These are phyloP conservation scores for Paecilomyces variotii DNA, from an alignment of 2,329 filamentous ascomycete genomes.

Conservation along the genomic window DNA sequence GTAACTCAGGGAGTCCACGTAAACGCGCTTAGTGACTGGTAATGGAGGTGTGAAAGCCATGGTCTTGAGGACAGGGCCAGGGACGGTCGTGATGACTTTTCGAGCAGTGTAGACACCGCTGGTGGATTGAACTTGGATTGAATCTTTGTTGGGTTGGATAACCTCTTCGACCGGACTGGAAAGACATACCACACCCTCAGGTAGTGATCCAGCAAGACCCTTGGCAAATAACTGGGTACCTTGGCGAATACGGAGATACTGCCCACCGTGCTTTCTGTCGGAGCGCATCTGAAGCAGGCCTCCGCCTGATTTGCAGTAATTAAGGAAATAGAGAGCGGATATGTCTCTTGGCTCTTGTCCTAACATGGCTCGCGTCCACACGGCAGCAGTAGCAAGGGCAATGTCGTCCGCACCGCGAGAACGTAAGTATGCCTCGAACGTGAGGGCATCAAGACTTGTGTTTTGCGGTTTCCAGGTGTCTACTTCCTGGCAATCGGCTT, in stretches of 20 bases:
- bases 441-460: constrained; percentile 27
- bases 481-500: background rate
- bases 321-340: constrained; percentile 47
- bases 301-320: constrained; percentile 47
- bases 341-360: constrained; percentile 44
- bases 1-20: background rate
- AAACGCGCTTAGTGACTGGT: background rate
- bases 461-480: constrained; percentile 10
- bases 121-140: background rate
- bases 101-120: background rate
- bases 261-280: constrained; percentile 45
- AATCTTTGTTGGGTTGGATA: background rate
- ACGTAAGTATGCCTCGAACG: constrained; percentile 31
- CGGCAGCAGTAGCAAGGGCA: constrained; percentile 28
- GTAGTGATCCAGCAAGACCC: constrained; percentile 19
- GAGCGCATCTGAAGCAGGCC: constrained; percentile 48
- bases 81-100: background rate
- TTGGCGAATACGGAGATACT: constrained; percentile 43
- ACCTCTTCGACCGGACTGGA: constrained; percentile 25
- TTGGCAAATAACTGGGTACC: constrained; percentile 34
- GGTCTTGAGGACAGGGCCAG: background rate
- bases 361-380: constrained; percentile 46
- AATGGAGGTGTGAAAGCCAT: background rate
- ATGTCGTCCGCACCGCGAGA: constrained; percentile 19
- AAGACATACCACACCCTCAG: constrained; percentile 24